A percentile compares a stretch with the other conserved stretches of the same genome.
These are phyloP conservation scores for Leccinum olivaceopallidum DNA, from an alignment of 768 basidiomycete genomes.

Conservation along the genomic window DNA sequence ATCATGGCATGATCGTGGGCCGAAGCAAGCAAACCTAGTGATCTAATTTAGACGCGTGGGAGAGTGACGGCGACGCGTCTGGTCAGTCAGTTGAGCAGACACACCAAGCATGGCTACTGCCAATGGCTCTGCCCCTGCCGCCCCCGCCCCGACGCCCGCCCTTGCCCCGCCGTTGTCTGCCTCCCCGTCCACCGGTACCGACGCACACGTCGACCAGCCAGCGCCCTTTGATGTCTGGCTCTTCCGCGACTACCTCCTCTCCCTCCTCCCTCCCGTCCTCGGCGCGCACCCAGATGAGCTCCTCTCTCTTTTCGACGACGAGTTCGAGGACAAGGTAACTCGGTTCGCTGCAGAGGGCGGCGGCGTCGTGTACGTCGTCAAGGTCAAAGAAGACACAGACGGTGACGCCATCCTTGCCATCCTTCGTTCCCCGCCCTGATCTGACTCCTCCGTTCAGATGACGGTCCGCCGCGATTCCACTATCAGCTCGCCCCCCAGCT, in stretches of 20 bases:
- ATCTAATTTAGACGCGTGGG: neutral
- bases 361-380: constrained; percentile 81
- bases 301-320: constrained; percentile 65
- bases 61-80: neutral
- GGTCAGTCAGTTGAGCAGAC: neutral
- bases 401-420: constrained; percentile 44
- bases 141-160: neutral
- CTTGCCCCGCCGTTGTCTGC: constrained; percentile 30
- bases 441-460: constrained; percentile 48
- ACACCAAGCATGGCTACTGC: neutral
- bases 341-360: constrained; percentile 77
- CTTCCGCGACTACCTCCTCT: constrained; percentile 69
- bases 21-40: too few relatives aligned
- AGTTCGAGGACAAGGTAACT: constrained; percentile 72
- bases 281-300: constrained; percentile 69
- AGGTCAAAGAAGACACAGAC: constrained; percentile 72
- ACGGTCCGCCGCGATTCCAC: constrained; percentile 57
- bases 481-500: constrained; percentile 74
- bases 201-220: constrained; percentile 39
- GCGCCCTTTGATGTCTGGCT: constrained; percentile 63
- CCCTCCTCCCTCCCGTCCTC: constrained; percentile 79
- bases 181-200: constrained; percentile 32
- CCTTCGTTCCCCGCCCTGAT: neutral
- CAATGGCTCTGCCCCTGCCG: neutral
- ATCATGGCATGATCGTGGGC: too few relatives aligned